These are phyloP conservation scores for Schizothecium vesticola DNA, from an alignment of 495 filamentous ascomycete species.

Conservation along the genomic window DNA sequence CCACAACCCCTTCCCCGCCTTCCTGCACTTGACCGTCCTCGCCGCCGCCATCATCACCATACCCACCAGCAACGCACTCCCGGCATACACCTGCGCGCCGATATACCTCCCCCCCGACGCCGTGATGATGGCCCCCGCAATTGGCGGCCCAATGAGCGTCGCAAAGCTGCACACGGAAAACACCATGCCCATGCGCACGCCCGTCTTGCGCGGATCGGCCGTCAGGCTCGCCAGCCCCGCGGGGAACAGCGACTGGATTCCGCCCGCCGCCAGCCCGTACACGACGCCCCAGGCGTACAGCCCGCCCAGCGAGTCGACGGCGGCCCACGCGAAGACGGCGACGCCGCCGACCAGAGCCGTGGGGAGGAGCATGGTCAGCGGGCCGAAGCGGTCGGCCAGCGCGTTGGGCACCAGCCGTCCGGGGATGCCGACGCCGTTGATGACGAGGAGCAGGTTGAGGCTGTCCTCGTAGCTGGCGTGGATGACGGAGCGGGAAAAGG, in stretches of 20 bases:
- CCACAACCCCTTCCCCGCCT: constrained; percentile 19
- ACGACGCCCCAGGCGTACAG: constrained; percentile 58
- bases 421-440: constrained; percentile 64
- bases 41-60: constrained; percentile 32
- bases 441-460: constrained; percentile 63
- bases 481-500: constrained; percentile 51
- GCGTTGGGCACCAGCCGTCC: constrained; percentile 61
- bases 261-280: constrained; percentile 62
- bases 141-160: constrained; percentile 65
- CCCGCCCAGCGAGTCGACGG: constrained; percentile 42
- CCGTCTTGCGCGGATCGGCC: constrained; percentile 61
- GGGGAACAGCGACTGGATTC: constrained; percentile 65
- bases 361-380: constrained; percentile 59
- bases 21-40: constrained; percentile 16
- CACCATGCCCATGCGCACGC: constrained; percentile 74
- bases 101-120: constrained; percentile 51
- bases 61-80: constrained; percentile 41
- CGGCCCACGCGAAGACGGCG: constrained; percentile 58
- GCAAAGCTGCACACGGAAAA: constrained; percentile 72
- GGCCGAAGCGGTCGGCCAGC: constrained; percentile 55
- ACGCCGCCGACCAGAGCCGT: constrained; percentile 48
- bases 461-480: constrained; percentile 46
- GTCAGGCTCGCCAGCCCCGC: constrained; percentile 55
- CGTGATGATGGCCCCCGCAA: constrained; percentile 63
- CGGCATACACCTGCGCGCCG: constrained; percentile 60